A percentile compares a stretch with the other conserved stretches of the same genome.
phyloP scores from a whole-genome alignment of 306 rosid species.

The Cucumis hystrix region DNA sequence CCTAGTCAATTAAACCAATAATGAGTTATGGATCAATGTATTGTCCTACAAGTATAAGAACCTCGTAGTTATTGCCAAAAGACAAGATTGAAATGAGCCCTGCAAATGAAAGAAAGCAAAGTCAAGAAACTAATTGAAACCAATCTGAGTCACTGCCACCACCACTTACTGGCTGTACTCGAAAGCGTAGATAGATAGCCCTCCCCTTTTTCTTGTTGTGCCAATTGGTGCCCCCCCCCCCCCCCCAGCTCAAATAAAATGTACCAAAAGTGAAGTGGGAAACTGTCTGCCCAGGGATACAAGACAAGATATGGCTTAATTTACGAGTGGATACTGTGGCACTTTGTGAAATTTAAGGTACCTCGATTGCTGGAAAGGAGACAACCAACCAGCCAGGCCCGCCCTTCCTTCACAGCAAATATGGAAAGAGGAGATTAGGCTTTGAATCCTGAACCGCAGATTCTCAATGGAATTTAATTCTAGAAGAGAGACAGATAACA shows the following conservation, averaged over 20 bases:
- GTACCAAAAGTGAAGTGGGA: slow-evolving; percentile 9
- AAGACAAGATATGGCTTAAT: slow-evolving; percentile 12
- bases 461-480: neutral
- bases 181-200: neutral
- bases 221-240: neutral
- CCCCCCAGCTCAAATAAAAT: neutral
- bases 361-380: slow-evolving; percentile 13
- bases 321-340: neutral
- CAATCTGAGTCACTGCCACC: slow-evolving; percentile 8
- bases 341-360: slow-evolving; percentile 13
- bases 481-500: neutral
- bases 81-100: slow-evolving; percentile 6
- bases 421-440: neutral
- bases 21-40: neutral
- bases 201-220: neutral
- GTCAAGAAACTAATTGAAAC: slow-evolving; percentile 7
- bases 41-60: neutral
- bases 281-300: slow-evolving; percentile 14
- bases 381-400: slow-evolving; percentile 7
- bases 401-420: neutral
- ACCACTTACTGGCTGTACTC: slow-evolving; percentile 5
- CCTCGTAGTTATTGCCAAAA: slow-evolving; percentile 4
- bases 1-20: neutral
- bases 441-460: neutral
- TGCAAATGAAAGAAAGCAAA: neutral